Conservation (phyloP, 805 yeast genomes). For the Metschnikowia matae region DNA sequence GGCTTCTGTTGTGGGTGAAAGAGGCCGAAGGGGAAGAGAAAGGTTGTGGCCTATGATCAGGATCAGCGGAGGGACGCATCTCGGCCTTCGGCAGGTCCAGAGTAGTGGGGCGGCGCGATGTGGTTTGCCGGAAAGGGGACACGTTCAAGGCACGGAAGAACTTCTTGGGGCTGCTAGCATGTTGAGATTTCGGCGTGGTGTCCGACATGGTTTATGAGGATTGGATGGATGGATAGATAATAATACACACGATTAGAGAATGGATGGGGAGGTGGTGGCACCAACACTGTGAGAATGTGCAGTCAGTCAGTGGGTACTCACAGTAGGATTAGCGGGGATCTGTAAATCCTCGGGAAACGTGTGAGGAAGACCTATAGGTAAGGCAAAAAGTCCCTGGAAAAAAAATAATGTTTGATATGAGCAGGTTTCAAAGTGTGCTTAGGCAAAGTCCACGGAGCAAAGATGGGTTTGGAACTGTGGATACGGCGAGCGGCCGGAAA, state of each 20-base stretch:
- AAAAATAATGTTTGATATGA: too few relatives aligned
- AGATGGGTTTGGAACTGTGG: background rate
- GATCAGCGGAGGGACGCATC: background rate
- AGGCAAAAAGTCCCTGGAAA: too few relatives aligned
- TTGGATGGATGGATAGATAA: background rate
- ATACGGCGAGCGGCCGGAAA: background rate
- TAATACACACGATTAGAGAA: background rate
- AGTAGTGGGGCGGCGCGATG: background rate
- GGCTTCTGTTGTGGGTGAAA: constrained; percentile 13
- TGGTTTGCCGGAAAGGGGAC: constrained; percentile 16
- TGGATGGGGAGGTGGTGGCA: too few relatives aligned
- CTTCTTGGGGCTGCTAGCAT: constrained; percentile 16
- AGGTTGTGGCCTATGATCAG: background rate
- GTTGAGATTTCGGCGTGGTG: constrained; percentile 1
- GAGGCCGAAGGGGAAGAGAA: constrained; percentile 4
- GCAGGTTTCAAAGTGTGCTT: background rate
- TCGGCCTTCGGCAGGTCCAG: background rate
- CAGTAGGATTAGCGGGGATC: background rate
- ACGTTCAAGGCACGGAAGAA: constrained; percentile 15
- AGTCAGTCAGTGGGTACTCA: background rate
- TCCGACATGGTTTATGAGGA: background rate
- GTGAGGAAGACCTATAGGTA: background rate
- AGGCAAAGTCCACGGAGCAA: background rate
- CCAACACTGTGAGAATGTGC: too few relatives aligned
- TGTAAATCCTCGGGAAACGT: background rate